Percentiles rank a stretch among this genome's conserved stretches.
Evolutionary conservation across 495 filamentous ascomycete genomes (phyloP).

Genomic region (Patellaria atrata): DNA sequence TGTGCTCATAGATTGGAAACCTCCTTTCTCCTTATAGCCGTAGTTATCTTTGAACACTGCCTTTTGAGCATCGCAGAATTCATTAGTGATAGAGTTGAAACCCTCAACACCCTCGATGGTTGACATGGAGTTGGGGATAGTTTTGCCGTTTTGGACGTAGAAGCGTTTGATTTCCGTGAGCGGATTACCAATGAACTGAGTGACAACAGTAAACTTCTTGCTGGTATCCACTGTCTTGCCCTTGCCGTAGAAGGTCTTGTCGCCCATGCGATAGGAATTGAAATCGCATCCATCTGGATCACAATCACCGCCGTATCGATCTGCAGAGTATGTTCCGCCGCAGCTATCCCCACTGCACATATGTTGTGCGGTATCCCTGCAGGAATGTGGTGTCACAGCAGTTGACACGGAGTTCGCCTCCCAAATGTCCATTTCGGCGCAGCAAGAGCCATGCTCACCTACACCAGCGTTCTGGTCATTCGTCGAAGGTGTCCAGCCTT

Average conservation of each 20-base stretch:
- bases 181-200: slow-evolving; percentile 45
- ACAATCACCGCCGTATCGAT: slow-evolving; percentile 38
- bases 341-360: slow-evolving; percentile 15
- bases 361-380: slow-evolving; percentile 14
- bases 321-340: slow-evolving; percentile 31
- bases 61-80: slow-evolving; percentile 49
- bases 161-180: slow-evolving; percentile 43
- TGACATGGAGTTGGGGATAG: slow-evolving; percentile 43
- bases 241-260: slow-evolving; percentile 39
- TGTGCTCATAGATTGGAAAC: slow-evolving; percentile 41
- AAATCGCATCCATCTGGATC: slow-evolving; percentile 51
- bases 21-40: slow-evolving; percentile 46
- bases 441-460: slow-evolving; percentile 33
- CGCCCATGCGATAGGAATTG: slow-evolving; percentile 47
- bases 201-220: slow-evolving; percentile 48
- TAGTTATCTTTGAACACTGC: slow-evolving; percentile 44
- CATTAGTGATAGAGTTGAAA: slow-evolving; percentile 41
- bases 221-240: slow-evolving; percentile 43
- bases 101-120: slow-evolving; percentile 38
- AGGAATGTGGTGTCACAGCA: slow-evolving; percentile 25
- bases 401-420: slow-evolving; percentile 19
- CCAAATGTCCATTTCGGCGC: slow-evolving; percentile 20
- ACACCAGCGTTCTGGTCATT: slow-evolving; percentile 46
- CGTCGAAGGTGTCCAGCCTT: slow-evolving; percentile 41
- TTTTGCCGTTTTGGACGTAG: slow-evolving; percentile 46